Conservation (phyloP, 2,329 filamentous ascomycete species). For the Domatiomyces globalis region DNA sequence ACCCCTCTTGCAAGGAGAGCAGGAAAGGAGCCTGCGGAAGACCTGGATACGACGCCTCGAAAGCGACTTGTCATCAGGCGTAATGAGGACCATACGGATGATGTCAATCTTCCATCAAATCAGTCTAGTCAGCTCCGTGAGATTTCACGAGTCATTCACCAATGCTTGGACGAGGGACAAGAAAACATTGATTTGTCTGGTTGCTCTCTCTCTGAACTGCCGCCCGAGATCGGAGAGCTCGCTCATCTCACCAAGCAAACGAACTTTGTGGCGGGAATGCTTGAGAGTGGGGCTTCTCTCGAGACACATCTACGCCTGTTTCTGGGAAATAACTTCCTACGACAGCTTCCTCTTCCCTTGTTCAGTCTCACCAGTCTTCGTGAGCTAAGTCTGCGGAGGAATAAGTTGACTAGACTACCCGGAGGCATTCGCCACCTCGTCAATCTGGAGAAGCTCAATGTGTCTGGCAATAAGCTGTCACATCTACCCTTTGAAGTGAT, state of each 20-base stretch:
- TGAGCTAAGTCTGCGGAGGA: slow-evolving; percentile 33
- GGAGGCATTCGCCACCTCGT: slow-evolving; percentile 28
- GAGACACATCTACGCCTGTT: slow-evolving; percentile 31
- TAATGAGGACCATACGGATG: neutral
- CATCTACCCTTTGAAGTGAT: slow-evolving; percentile 34
- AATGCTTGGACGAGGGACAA: slow-evolving; percentile 30
- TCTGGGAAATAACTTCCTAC: slow-evolving; percentile 30
- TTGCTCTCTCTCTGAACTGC: slow-evolving; percentile 9
- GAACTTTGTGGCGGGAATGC: slow-evolving; percentile 14
- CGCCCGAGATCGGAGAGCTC: slow-evolving; percentile 8
- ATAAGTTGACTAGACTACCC: slow-evolving; percentile 30
- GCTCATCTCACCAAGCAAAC: slow-evolving; percentile 15
- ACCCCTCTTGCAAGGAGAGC: neutral
- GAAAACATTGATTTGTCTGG: slow-evolving; percentile 34
- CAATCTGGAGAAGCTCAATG: slow-evolving; percentile 31
- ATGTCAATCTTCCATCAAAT: neutral
- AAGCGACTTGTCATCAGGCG: neutral
- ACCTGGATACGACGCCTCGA: neutral
- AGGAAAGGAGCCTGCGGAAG: neutral
- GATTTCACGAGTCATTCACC: slow-evolving; percentile 26
- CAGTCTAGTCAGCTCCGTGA: slow-evolving; percentile 20
- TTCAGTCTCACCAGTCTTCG: slow-evolving; percentile 29
- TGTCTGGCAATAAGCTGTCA: slow-evolving; percentile 30
- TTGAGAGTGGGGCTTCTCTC: slow-evolving; percentile 17
- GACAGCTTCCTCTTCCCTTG: slow-evolving; percentile 25